phyloP scores from a whole-genome alignment of 768 basidiomycete genomes.

The Termitomyces sp. region DNA sequence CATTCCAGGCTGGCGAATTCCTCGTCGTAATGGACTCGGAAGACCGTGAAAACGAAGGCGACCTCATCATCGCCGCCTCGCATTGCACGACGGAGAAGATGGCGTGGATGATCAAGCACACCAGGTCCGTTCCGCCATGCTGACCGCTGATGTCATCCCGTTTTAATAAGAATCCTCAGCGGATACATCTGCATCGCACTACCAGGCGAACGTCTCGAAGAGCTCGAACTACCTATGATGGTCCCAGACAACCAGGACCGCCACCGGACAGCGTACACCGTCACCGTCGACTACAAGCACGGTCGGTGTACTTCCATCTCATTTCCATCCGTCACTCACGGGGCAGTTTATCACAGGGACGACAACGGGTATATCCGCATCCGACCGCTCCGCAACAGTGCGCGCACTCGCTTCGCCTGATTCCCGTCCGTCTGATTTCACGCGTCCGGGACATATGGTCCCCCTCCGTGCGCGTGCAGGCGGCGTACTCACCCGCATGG shows the following conservation, averaged over 20 bases:
- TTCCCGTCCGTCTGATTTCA: conserved; percentile 66
- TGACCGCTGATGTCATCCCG: neutral
- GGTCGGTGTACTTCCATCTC: conserved; percentile 45
- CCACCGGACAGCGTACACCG: conserved; percentile 91
- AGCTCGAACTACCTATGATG: conserved; percentile 91
- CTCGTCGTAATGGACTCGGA: conserved; percentile 99
- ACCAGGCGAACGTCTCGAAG: conserved; percentile 69
- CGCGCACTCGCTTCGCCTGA: conserved; percentile 72
- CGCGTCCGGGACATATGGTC: conserved; percentile 93
- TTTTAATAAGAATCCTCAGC: conserved; percentile 37
- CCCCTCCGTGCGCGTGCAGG: conserved; percentile 85
- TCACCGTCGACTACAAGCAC: conserved; percentile 91
- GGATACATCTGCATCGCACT: conserved; percentile 93
- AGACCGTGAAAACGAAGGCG: conserved; percentile 94
- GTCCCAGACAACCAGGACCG: conserved; percentile 86
- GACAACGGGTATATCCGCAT: conserved; percentile 95
- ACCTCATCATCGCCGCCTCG: conserved; percentile 85
- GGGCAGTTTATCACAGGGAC: conserved; percentile 54
- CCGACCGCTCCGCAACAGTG: conserved; percentile 88
- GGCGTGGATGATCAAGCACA: conserved; percentile 98
- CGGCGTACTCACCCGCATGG: conserved; percentile 82
- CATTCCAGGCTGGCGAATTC: conserved; percentile 81
- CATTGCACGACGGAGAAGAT: conserved; percentile 92
- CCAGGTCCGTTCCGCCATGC: conserved; percentile 59
- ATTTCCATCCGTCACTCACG: conserved; percentile 6